A percentile compares a stretch with the other conserved stretches of the same genome.
phyloP scores from a whole-genome alignment of 75 land plant species.

The Pinus tabuliformis region DNA sequence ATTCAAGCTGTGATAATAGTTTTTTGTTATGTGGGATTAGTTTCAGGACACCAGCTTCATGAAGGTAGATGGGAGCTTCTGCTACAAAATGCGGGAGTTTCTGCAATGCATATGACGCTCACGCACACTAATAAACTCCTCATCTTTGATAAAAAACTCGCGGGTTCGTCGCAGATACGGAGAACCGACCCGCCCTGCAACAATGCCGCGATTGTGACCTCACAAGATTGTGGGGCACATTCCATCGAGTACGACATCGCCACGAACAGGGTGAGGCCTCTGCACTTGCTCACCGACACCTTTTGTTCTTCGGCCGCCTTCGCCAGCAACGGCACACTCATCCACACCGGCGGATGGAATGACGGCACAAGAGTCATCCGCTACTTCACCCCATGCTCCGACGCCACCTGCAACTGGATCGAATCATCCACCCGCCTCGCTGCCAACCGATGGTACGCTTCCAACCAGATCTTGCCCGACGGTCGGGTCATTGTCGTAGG shows the following conservation, averaged over 20 bases:
- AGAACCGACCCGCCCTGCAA: not conserved
- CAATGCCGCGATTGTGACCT: not conserved
- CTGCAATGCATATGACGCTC: no score
- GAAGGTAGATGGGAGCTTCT: slow-evolving; percentile 36
- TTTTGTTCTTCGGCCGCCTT: slow-evolving; percentile 78
- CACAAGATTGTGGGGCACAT: slow-evolving; percentile 70
- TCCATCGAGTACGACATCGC: slow-evolving; percentile 41
- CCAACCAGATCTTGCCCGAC: slow-evolving; percentile 63
- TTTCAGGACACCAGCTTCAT: not conserved
- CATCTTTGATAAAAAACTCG: slow-evolving; percentile 54
- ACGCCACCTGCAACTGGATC: slow-evolving; percentile 29
- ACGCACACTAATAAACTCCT: not conserved
- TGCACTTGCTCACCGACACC: slow-evolving; percentile 60
- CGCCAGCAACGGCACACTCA: slow-evolving; percentile 46
- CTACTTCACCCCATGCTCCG: slow-evolving; percentile 28
- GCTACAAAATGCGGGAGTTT: slow-evolving; percentile 10
- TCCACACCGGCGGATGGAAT: slow-evolving; percentile 72
- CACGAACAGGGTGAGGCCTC: slow-evolving; percentile 36
- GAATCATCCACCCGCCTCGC: slow-evolving; percentile 27
- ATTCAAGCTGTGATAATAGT: no score
- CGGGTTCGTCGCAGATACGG: slow-evolving; percentile 39
- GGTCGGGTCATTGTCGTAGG: slow-evolving; percentile 54
- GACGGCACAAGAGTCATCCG: slow-evolving; percentile 40
- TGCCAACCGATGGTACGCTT: slow-evolving; percentile 30
- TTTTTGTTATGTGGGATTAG: no score